Evolutionary conservation across 2,329 filamentous ascomycete species (phyloP).

Genomic region (Pleomassaria siparia): DNA sequence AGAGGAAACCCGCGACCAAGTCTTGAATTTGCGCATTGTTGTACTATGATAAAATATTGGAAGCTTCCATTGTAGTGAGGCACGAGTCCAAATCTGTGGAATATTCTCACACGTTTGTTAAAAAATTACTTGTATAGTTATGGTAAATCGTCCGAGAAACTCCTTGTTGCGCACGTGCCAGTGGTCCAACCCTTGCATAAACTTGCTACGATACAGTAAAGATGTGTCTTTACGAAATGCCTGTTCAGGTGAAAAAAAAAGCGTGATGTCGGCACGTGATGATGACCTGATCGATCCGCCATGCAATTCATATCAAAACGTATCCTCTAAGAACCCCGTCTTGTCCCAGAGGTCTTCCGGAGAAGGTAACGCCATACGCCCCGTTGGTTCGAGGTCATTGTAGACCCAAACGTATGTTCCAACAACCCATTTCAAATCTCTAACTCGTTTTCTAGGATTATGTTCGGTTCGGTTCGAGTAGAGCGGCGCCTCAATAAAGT

Average conservation of each 20-base stretch:
- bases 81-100: background rate
- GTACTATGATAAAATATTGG: no score
- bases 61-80: no score
- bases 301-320: conserved; percentile 3
- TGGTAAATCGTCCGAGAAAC: background rate
- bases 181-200: background rate
- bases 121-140: background rate
- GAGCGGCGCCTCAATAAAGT: background rate
- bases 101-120: no score
- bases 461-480: background rate
- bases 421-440: no score
- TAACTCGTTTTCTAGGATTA: background rate
- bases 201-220: background rate
- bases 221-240: background rate
- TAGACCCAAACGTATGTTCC: background rate
- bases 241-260: background rate
- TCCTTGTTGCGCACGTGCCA: background rate
- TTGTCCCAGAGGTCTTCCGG: background rate
- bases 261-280: background rate
- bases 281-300: background rate
- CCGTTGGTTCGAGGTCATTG: background rate
- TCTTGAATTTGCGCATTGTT: no score
- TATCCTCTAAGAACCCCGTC: background rate
- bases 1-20: conserved; percentile 23
- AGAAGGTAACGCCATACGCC: background rate